Base-by-base conservation (phyloP, 2,329 filamentous ascomycete genomes). In the Zymoseptoria passerinii region DNA sequence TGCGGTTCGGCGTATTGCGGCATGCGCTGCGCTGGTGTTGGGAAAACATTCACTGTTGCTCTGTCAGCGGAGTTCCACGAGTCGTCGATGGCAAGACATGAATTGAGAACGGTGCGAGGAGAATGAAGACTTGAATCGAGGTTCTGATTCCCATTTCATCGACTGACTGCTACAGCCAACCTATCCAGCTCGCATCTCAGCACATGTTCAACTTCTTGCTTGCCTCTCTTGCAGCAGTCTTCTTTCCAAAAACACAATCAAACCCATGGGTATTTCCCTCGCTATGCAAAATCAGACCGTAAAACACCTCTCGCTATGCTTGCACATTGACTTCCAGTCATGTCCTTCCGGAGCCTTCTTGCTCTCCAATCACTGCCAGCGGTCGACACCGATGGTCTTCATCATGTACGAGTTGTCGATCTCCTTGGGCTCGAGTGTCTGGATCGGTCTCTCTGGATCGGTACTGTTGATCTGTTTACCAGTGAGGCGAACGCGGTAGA, bases 401-500 rank as follows among this genome's bases (percentile, higher is more conserved):
- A 44, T 44, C 35, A n/a, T 44, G 35, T 44, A 44, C 10, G 35
- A 16, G 16, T 44, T 44, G 35, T 44, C 35, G 10, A 44, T 44
- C n/a, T 44, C 35, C 35, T 44, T 44, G 13, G 35, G 35, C 35
- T 44, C 35, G 10, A 44, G 16, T 44, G 10, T 44, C 35, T 13
- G 10, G 7, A 44, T 44, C 4, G 35, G 35, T 44, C 35, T 44
- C 10, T 44, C 13, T 16, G 35, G 16, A 16, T 44, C 35, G n/a
- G 35, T 13, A 44, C n/a, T 13, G 35, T 16, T 6, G 35, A 65
- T 60, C 48, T 61, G 53, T n/a, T 70, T 64, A 28, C 77, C 78
- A 44, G 75, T 73, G 56, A 80, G 66, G 20, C 76, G 68, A 28
- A 79, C 61, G 10, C 77, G 72, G 62, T 80, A 80, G 35, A 79